Percentiles rank a stretch among this genome's conserved stretches.
Conservation (phyloP, 1,284 basidiomycete genomes). For the Schizopora paradoxa region DNA sequence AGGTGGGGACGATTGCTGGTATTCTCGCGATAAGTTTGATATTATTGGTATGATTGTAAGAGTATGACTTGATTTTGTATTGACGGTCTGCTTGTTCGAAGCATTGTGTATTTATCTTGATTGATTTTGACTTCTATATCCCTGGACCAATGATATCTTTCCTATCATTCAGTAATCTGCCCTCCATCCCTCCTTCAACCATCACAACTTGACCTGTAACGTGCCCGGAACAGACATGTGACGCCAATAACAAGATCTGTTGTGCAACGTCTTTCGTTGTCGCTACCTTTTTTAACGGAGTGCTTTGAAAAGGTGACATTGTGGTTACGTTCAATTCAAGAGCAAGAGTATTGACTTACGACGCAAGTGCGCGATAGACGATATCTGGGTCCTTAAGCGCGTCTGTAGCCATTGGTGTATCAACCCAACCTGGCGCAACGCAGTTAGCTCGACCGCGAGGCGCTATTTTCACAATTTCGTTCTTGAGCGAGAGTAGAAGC, state of each 20-base stretch:
- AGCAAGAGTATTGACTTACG: conserved; percentile 38
- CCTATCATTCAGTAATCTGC: conserved; percentile 41
- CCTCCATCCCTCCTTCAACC: conserved; percentile 78
- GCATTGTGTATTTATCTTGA: too few relatives aligned
- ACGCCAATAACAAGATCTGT: conserved; percentile 61
- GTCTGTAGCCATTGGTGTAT: conserved; percentile 52
- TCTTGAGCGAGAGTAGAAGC: conserved; percentile 63
- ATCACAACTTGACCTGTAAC: conserved; percentile 66
- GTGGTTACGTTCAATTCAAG: neutral
- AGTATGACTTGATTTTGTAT: too few relatives aligned
- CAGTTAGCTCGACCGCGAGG: conserved; percentile 67
- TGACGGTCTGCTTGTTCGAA: too few relatives aligned
- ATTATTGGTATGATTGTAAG: too few relatives aligned
- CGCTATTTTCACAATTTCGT: conserved; percentile 74
- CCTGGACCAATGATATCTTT: conserved; percentile 31
- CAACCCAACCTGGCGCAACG: conserved; percentile 69
- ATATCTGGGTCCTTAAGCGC: conserved; percentile 40
- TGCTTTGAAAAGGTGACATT: conserved; percentile 34
- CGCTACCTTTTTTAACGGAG: conserved; percentile 67
- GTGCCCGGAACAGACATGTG: conserved; percentile 60
- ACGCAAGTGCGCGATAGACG: conserved; percentile 54
- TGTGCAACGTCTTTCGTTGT: conserved; percentile 57
- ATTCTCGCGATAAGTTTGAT: too few relatives aligned
- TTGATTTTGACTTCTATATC: too few relatives aligned
- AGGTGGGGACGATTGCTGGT: too few relatives aligned